A percentile compares a stretch with the other conserved stretches of the same genome.
These are phyloP conservation scores for Gleditsia sinensis DNA, from an alignment of 306 rosid species.

Conservation along the genomic window DNA sequence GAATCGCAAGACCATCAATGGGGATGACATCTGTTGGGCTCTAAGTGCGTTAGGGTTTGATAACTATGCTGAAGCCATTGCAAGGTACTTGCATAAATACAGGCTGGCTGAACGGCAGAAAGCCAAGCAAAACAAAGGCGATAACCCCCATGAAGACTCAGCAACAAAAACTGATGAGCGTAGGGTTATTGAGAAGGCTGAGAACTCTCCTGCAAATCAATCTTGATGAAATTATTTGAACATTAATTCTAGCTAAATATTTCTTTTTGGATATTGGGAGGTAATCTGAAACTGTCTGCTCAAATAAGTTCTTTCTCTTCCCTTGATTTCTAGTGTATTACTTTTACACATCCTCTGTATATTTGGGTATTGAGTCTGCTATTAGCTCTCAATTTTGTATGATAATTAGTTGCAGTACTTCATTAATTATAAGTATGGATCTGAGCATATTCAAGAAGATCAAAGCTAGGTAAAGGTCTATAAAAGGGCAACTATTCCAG, in stretches of 20 bases:
- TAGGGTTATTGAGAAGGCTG: slow-evolving; percentile 43
- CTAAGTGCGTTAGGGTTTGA: slow-evolving; percentile 78
- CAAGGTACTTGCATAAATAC: slow-evolving; percentile 55
- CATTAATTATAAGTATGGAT: slow-evolving; percentile 8
- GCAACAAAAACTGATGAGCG: slow-evolving; percentile 26
- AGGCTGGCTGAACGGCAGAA: slow-evolving; percentile 57
- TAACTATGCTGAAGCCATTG: slow-evolving; percentile 63
- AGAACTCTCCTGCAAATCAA: slow-evolving; percentile 36
- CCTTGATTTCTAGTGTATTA: background rate
- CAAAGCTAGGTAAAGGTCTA: background rate
- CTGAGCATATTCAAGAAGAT: slow-evolving; percentile 11
- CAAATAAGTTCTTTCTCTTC: slow-evolving; percentile 19
- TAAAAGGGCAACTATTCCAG: background rate
- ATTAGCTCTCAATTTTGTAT: background rate
- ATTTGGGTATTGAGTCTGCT: slow-evolving; percentile 1
- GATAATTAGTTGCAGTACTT: background rate
- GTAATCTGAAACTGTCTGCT: slow-evolving; percentile 37
- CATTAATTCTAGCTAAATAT: background rate
- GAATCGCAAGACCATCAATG: slow-evolving; percentile 83
- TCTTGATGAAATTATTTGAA: slow-evolving; percentile 20
- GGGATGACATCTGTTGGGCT: slow-evolving; percentile 96
- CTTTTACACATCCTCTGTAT: background rate
- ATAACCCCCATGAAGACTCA: background rate
- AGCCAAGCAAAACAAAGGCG: slow-evolving; percentile 35
- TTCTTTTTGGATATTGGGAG: slow-evolving; percentile 21